phyloP scores from a whole-genome alignment of 2,329 filamentous ascomycete genomes.

The Microdochium trichocladiopsis region DNA sequence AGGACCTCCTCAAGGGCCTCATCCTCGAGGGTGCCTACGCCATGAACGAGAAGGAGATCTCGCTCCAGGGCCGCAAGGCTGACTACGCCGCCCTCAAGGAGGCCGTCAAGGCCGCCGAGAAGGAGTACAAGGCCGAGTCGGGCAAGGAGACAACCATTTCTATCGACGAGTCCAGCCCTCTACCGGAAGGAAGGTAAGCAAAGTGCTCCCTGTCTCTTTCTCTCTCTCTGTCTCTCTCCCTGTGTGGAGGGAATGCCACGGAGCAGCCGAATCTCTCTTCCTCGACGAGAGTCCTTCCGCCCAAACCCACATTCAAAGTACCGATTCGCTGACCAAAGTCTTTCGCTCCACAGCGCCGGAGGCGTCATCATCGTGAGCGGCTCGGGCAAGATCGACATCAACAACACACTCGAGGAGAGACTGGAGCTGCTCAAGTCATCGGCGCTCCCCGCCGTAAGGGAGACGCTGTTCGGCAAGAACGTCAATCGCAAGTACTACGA shows the following conservation, averaged over 20 bases:
- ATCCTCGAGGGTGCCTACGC: slow-evolving; percentile 88
- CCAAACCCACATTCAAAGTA: neutral
- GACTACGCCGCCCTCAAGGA: slow-evolving; percentile 72
- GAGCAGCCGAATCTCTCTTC: slow-evolving; percentile 9
- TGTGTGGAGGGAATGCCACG: neutral
- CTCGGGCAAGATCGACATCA: slow-evolving; percentile 91
- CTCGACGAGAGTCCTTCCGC: too few relatives aligned
- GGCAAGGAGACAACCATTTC: slow-evolving; percentile 62
- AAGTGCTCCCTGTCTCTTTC: neutral
- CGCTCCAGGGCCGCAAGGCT: slow-evolving; percentile 69
- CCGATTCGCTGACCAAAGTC: slow-evolving; percentile 1
- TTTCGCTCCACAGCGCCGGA: slow-evolving; percentile 56
- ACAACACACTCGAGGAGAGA: slow-evolving; percentile 95
- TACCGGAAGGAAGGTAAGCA: slow-evolving; percentile 79
- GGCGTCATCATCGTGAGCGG: slow-evolving; percentile 76
- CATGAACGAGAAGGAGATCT: slow-evolving; percentile 71
- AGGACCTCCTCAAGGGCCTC: slow-evolving; percentile 67
- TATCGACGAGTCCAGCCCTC: slow-evolving; percentile 71
- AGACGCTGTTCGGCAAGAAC: slow-evolving; percentile 89
- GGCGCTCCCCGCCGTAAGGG: slow-evolving; percentile 76
- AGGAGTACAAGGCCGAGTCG: slow-evolving; percentile 76
- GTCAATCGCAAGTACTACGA: slow-evolving; percentile 93
- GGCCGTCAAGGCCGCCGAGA: slow-evolving; percentile 67
- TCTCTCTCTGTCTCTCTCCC: too few relatives aligned
- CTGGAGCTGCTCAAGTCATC: slow-evolving; percentile 78